These are phyloP conservation scores for Neodidymelliopsis sp. DNA, from an alignment of 2,329 filamentous ascomycete genomes.

Conservation along the genomic window DNA sequence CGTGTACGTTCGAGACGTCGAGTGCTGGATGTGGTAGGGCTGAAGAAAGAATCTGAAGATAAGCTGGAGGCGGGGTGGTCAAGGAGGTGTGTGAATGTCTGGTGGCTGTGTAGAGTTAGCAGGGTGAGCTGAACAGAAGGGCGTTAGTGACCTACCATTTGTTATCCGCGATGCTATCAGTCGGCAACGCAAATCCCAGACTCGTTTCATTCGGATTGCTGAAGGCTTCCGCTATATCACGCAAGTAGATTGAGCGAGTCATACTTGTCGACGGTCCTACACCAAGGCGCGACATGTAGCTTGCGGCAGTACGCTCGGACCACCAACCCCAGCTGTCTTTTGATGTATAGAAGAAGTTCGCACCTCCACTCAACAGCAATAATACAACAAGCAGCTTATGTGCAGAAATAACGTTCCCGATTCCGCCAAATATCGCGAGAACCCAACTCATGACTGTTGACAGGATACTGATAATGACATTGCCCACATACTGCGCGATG, in stretches of 20 bases:
- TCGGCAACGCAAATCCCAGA: constrained; percentile 27
- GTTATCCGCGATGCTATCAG: constrained; percentile 27
- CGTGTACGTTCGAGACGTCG: constrained; percentile 77
- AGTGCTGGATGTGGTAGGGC: constrained; percentile 41
- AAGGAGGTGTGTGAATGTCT: constrained; percentile 49
- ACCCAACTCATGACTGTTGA: constrained; percentile 81
- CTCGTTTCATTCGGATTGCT: constrained; percentile 45
- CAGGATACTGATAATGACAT: constrained; percentile 75
- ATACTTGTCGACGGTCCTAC: constrained; percentile 80
- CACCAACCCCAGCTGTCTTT: constrained; percentile 81
- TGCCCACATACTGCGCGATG: constrained; percentile 74
- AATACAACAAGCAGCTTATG: constrained; percentile 77
- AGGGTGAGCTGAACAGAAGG: neutral
- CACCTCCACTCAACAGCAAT: constrained; percentile 71
- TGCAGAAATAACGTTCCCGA: constrained; percentile 73
- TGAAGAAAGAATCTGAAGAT: constrained; percentile 21
- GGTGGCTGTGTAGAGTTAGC: constrained; percentile 36
- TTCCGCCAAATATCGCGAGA: constrained; percentile 69
- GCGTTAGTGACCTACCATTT: constrained; percentile 34
- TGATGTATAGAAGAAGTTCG: constrained; percentile 79
- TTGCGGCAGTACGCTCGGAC: constrained; percentile 79
- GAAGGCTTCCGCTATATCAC: constrained; percentile 76
- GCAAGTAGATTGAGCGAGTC: constrained; percentile 84
- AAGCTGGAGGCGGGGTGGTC: constrained; percentile 29
- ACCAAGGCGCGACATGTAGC: constrained; percentile 83